phyloP scores from a whole-genome alignment of 1,139 yeast species.

The Debaryomyces nepalensis region DNA sequence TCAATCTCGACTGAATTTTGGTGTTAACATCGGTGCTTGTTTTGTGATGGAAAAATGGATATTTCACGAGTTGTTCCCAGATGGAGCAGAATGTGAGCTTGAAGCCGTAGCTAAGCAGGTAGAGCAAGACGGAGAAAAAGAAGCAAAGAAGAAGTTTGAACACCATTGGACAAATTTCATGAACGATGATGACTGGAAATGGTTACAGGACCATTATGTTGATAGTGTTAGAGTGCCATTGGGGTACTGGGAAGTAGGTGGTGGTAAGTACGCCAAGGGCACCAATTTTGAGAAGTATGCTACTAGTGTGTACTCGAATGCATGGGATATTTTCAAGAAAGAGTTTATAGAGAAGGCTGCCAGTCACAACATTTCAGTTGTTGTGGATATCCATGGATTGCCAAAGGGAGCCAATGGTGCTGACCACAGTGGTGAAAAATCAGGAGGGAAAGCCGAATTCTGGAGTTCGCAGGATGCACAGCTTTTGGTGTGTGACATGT shows the following conservation, averaged over 20 bases:
- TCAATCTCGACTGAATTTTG: conserved; percentile 72
- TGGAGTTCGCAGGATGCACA: conserved; percentile 58
- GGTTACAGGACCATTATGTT: conserved; percentile 68
- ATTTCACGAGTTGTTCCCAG: conserved; percentile 59
- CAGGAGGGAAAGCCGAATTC: conserved; percentile 59
- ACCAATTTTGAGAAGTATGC: conserved; percentile 64
- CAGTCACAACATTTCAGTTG: conserved; percentile 63
- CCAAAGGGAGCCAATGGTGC: conserved; percentile 93
- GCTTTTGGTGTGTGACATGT: conserved; percentile 51
- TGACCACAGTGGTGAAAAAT: conserved; percentile 76
- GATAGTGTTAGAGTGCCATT: conserved; percentile 83
- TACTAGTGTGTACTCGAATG: conserved; percentile 59
- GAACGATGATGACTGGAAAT: conserved; percentile 75
- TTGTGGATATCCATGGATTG: conserved; percentile 85
- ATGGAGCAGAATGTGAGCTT: conserved; percentile 63
- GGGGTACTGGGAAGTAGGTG: conserved; percentile 86
- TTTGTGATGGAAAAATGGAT: conserved; percentile 84
- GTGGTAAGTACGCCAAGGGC: conserved; percentile 59
- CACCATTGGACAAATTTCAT: conserved; percentile 73
- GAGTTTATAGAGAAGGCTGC: conserved; percentile 60
- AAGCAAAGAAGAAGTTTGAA: conserved; percentile 61
- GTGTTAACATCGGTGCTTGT: conserved; percentile 85
- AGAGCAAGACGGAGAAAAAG: conserved; percentile 54
- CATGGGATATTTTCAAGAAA: conserved; percentile 67
- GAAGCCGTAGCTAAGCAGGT: conserved; percentile 65